Evolutionary conservation across 129 eudicot species (phyloP), one percentile per base, ranked within the genome.

Genomic region (Silybum marianum): DNA sequence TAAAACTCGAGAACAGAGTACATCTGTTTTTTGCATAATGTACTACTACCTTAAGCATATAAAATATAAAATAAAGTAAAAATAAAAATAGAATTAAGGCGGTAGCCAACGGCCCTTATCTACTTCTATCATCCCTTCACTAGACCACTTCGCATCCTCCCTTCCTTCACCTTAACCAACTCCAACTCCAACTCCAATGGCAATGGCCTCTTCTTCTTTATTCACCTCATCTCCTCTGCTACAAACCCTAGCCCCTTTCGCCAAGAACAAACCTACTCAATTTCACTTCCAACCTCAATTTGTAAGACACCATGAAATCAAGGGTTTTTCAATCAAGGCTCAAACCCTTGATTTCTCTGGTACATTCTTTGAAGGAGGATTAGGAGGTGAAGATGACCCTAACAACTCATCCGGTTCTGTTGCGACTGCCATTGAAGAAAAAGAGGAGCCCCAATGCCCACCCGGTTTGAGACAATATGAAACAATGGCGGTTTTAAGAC

Each of bases 391-490:
- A 16, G 99, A 92, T 36, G 89, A 92, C 77, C 86, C 85, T 30
- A 84, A 90, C n/a, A 62, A 74, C 14, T 68, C 84, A 5, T 74
- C 89, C 62, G 87, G 89, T 16, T 77, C 90, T 70, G 84, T 85
- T 11, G 77, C 86, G 1, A 75, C 89, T 54, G 92, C 88, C 32
- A 79, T 81, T 67, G 97, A 92, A 76, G 96, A 90, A 9, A 94
- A 90, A 80, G 97, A 89, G 84, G 98, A 94, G 88, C 86, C 84
- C 26, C 96, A 87, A 22, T 94, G 97, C 85, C 98, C 98, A 11
- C 98, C 98, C 12, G 98, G 98, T 26, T 87, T 94, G 26, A 82
- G 96, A 9, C 90, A 85, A 70, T 94, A 94, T 78, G 98, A 94
- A 79, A 89, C 96, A 5, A 94, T 94, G 98, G 92, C 89, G 1